These are phyloP conservation scores for Trichoderma orchidacearum DNA, from an alignment of 495 filamentous ascomycete genomes.

Conservation along the genomic window DNA sequence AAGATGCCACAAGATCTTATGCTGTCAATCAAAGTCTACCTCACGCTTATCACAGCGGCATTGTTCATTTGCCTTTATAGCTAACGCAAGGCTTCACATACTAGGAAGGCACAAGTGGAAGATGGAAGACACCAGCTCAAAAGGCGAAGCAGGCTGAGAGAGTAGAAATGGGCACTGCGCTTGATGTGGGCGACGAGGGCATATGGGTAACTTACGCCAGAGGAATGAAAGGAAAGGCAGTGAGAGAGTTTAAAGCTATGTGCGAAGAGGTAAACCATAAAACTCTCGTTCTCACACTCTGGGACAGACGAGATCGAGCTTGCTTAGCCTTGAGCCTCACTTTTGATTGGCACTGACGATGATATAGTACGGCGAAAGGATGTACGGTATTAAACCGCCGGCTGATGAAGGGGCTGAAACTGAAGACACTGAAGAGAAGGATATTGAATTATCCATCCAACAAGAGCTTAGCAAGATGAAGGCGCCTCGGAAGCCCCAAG, in stretches of 20 bases:
- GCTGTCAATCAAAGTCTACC: not conserved
- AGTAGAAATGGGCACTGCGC: conserved; percentile 17
- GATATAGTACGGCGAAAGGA: conserved; percentile 38
- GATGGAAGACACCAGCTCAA: conserved; percentile 42
- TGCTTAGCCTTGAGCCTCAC: no score
- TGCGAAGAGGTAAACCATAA: conserved; percentile 49
- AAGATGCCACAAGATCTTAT: no score
- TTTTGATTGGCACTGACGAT: conserved; percentile 2
- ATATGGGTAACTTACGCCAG: conserved; percentile 84
- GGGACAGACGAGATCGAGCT: no score
- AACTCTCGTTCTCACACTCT: no score
- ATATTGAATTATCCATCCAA: conserved; percentile 75
- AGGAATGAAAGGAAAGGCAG: conserved; percentile 64
- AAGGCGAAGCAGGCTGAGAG: conserved; percentile 22
- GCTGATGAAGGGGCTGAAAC: conserved; percentile 16
- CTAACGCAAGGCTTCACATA: not conserved
- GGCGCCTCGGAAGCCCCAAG: conserved; percentile 26
- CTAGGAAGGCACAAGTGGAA: conserved; percentile 35
- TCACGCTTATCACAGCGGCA: not conserved
- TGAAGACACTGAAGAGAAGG: conserved; percentile 27
- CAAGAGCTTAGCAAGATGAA: conserved; percentile 61
- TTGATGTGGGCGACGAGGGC: conserved; percentile 67
- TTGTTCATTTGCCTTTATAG: not conserved
- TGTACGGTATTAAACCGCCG: conserved; percentile 36
- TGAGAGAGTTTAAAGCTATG: conserved; percentile 55